Percentiles rank a stretch among this genome's conserved stretches.
phyloP scores from a whole-genome alignment of 2,329 filamentous ascomycete species.

The Aspergillus unguis region DNA sequence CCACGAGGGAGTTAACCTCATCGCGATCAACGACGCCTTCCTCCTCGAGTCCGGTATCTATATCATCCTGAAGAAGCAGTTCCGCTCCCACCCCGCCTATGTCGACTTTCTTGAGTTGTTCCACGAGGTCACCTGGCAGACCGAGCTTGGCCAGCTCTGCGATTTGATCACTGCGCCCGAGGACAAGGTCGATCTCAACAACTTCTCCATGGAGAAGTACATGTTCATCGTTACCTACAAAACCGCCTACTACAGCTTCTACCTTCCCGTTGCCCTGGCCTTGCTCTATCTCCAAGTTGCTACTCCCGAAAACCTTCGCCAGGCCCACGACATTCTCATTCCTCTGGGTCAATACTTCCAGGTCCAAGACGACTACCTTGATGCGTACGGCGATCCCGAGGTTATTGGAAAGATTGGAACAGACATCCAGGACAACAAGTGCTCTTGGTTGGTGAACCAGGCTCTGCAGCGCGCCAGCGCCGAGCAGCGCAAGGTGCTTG shows the following conservation, averaged over 20 bases:
- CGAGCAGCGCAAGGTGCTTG: conserved; percentile 82
- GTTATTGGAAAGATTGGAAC: conserved; percentile 98
- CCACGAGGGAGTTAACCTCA: conserved; percentile 81
- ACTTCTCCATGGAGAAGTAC: conserved; percentile 91
- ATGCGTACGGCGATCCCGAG: conserved; percentile 91
- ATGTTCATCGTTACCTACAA: conserved; percentile 99
- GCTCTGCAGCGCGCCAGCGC: conserved; percentile 75
- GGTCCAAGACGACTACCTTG: conserved; percentile 96
- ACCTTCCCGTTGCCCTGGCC: conserved; percentile 89
- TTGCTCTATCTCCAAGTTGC: conserved; percentile 82
- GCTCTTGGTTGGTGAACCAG: conserved; percentile 96
- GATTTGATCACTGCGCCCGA: conserved; percentile 95
- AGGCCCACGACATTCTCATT: conserved; percentile 86
- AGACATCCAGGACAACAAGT: conserved; percentile 99
- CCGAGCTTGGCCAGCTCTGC: conserved; percentile 90
- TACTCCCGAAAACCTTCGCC: conserved; percentile 82
- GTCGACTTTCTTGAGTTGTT: conserved; percentile 92
- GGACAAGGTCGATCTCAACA: conserved; percentile 85
- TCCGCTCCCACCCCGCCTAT: conserved; percentile 82
- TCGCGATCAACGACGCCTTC: conserved; percentile 98
- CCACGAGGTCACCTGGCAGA: conserved; percentile 91
- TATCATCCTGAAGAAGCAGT: conserved; percentile 87
- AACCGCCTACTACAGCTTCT: conserved; percentile 99
- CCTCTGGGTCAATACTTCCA: conserved; percentile 99
- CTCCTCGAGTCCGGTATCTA: conserved; percentile 92